phyloP scores from a whole-genome alignment of 2,329 filamentous ascomycete genomes.

The Trichoderma guizhouense region DNA sequence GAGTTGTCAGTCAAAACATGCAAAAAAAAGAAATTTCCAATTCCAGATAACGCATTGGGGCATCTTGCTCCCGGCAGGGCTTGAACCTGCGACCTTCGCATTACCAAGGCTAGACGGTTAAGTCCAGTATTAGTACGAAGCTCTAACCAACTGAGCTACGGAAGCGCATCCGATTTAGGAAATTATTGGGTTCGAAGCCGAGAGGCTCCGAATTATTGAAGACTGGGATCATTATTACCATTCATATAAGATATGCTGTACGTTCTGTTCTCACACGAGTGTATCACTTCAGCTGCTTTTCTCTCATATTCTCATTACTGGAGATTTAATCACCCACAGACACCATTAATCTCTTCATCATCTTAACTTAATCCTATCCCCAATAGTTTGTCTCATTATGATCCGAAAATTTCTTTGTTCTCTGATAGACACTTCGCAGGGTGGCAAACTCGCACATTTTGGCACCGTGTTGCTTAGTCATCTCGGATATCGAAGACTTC shows the following conservation, averaged over 20 bases:
- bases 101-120: not conserved
- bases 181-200: not conserved
- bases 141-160: conserved; percentile 18
- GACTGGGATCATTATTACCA: not conserved
- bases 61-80: conserved; percentile 11
- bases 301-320: not conserved
- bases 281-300: not conserved
- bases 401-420: not conserved
- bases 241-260: not conserved
- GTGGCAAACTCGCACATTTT: not conserved
- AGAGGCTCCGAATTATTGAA: not conserved
- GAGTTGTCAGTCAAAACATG: not conserved
- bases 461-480: not conserved
- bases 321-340: not conserved
- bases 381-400: not conserved
- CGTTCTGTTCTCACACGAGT: not conserved
- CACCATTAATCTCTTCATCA: not conserved
- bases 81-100: conserved; percentile 17
- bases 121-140: conserved; percentile 13
- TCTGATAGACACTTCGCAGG: not conserved
- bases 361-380: accelerated
- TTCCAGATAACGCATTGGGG: not conserved
- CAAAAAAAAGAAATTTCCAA: not conserved
- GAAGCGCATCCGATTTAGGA: not conserved
- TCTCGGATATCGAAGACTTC: not conserved